Evolutionary conservation across 352 stramenopile species (phyloP), one percentile per base, ranked within the genome.

Genomic region (Phytophthora chlamydospora): DNA sequence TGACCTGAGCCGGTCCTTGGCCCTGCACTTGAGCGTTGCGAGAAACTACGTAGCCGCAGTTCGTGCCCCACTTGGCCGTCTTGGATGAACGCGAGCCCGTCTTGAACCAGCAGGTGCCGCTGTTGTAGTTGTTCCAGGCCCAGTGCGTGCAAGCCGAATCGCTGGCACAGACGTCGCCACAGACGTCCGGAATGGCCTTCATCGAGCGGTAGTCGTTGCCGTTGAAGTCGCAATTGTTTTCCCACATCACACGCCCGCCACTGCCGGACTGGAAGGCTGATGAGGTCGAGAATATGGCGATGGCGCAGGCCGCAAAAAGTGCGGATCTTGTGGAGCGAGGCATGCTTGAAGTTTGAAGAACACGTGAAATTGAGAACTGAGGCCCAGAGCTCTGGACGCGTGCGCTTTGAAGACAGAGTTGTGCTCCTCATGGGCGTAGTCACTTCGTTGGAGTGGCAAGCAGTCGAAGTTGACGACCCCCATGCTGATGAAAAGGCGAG

Each of bases 71-170:
- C 34, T 48, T 61, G 5, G 38, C 62, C 6, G 29, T 42, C 39
- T 57, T 63, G 14, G 49, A 19, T 32, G 47, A 55, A 6, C 24
- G 31, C 6, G 39, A 39, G 27, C 19, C 58, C 29, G 27, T 69
- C 50, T 76, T 76, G 36, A 73, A 34, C 63, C 59, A 74, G 54
- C 68, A 76, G 13, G 55, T 71, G 36, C 68, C 68, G 11, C 55
- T 54, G 46, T 66, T 73, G 63, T 71, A 76, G 51, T 45, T 52
- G 54, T 40, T 66, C 68, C 68, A 76, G 3, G 35, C 39, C 66
- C 61, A 75, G 41, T 75, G 66, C 17, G 50, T 71, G 56, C 66
- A 75, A 17, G 19, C 46, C 19, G 47, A 42, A 36, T 75, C 51
- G 16, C 42, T 52, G 29, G 54, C 66, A 17, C 66, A 73, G 39